Conservation (phyloP, 2,329 filamentous ascomycete genomes). For the Pseudogymnoascus sp. region DNA sequence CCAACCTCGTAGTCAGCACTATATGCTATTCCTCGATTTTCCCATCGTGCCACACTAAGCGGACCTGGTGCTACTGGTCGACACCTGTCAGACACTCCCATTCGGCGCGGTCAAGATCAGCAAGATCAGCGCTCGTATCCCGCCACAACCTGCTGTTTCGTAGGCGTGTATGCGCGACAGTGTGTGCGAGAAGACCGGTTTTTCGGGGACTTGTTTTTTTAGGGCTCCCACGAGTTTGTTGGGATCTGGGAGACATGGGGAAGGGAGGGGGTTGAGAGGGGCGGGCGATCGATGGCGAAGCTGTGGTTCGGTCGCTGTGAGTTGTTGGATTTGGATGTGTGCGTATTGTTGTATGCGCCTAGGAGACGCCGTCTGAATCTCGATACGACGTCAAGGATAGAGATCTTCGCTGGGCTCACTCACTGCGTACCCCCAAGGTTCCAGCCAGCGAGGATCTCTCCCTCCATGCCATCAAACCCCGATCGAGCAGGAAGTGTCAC, state of each 20-base stretch:
- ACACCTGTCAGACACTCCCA: not conserved
- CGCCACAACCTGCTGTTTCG: not conserved
- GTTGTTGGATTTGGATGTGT: not conserved
- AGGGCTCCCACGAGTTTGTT: not conserved
- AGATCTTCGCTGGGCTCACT: not conserved
- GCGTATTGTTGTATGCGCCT: not conserved
- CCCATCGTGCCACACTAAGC: not conserved
- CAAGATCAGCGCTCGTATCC: not conserved
- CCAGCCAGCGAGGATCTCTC: not conserved
- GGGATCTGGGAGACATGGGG: not conserved
- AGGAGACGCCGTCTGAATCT: not conserved
- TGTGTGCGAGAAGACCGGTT: not conserved
- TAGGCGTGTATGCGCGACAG: not conserved
- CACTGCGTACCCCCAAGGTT: not conserved
- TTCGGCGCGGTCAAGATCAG: not conserved
- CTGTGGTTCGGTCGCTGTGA: not conserved
- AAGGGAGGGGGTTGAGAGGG: not conserved
- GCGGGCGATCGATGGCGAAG: not conserved
- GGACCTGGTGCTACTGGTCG: not conserved
- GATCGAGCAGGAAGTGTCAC: not conserved
- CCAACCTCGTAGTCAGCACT: not conserved
- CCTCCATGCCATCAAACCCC: not conserved
- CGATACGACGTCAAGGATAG: not conserved
- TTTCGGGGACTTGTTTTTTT: not conserved
- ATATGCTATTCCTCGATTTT: not conserved